Evolutionary conservation across 768 basidiomycete genomes (phyloP).

Genomic region (Chalciporus sphaerocephalus): DNA sequence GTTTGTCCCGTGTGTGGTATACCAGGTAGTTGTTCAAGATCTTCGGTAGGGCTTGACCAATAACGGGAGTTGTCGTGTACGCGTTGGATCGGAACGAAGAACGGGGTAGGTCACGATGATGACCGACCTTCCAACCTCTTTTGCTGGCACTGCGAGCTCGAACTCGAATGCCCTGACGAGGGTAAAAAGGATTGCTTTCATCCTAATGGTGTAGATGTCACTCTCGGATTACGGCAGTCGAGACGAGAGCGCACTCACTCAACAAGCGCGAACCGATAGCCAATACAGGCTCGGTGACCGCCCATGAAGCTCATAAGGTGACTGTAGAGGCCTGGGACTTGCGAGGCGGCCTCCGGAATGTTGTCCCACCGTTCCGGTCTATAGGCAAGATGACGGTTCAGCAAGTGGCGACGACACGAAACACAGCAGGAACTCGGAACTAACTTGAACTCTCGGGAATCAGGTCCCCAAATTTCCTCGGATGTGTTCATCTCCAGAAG

Average conservation of each 20-base stretch:
- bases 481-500: constrained; percentile 50
- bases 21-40: neutral
- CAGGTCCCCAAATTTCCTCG: constrained; percentile 56
- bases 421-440: constrained; percentile 7
- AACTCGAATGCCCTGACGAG: constrained; percentile 48
- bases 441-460: constrained; percentile 57
- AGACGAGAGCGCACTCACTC: constrained; percentile 54
- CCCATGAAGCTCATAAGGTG: constrained; percentile 60
- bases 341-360: constrained; percentile 38
- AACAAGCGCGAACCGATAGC: constrained; percentile 58
- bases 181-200: constrained; percentile 43
- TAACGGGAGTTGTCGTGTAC: constrained; percentile 42
- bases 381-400: neutral
- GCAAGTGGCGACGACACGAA: neutral
- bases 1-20: too few species aligned
- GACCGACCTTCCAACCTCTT: constrained; percentile 31
- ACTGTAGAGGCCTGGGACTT: constrained; percentile 58
- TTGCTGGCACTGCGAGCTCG: constrained; percentile 44
- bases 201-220: too few species aligned
- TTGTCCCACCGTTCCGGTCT: constrained; percentile 67
- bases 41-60: constrained; percentile 6
- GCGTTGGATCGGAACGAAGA: constrained; percentile 35
- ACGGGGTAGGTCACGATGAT: constrained; percentile 42
- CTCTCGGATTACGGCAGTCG: too few species aligned
- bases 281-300: constrained; percentile 63